Evolutionary conservation across 106 monocot genomes (phyloP).

Genomic region (Dioscorea dumetorum): DNA sequence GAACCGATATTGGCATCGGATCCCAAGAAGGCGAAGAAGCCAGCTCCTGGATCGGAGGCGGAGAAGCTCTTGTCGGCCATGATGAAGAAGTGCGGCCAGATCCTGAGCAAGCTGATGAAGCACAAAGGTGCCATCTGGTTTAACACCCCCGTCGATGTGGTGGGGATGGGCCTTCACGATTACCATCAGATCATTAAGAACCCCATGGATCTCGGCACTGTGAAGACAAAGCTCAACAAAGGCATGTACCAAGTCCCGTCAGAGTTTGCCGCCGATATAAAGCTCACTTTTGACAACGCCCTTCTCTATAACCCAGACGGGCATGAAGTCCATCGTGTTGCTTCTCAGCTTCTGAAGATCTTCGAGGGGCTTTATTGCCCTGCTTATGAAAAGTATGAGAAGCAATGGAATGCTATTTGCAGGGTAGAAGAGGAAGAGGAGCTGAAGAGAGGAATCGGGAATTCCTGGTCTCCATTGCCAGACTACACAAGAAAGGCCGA

Average conservation of each 20-base stretch:
- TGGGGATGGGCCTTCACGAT: slow-evolving; percentile 58
- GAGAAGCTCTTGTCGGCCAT: slow-evolving; percentile 30
- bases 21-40: too few species aligned
- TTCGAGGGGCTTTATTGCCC: slow-evolving; percentile 49
- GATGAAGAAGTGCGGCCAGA: slow-evolving; percentile 63
- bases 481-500: not conserved
- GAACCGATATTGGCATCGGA: too few species aligned
- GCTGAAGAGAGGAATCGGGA: too few species aligned
- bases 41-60: slow-evolving; percentile 3
- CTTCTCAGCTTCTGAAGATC: slow-evolving; percentile 32
- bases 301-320: slow-evolving; percentile 68
- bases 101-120: slow-evolving; percentile 63
- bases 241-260: slow-evolving; percentile 36
- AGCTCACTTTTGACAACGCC: slow-evolving; percentile 87
- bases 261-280: slow-evolving; percentile 64
- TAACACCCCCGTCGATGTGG: slow-evolving; percentile 76
- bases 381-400: slow-evolving; percentile 34
- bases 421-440: slow-evolving; percentile 3
- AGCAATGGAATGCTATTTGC: slow-evolving; percentile 19
- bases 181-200: slow-evolving; percentile 66
- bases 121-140: slow-evolving; percentile 57
- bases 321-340: slow-evolving; percentile 56
- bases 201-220: slow-evolving; percentile 95
- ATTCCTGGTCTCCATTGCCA: not conserved
- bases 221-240: slow-evolving; percentile 40